These are phyloP conservation scores for Macroventuria anomochaeta DNA, from an alignment of 2,329 filamentous ascomycete genomes.

Conservation along the genomic window DNA sequence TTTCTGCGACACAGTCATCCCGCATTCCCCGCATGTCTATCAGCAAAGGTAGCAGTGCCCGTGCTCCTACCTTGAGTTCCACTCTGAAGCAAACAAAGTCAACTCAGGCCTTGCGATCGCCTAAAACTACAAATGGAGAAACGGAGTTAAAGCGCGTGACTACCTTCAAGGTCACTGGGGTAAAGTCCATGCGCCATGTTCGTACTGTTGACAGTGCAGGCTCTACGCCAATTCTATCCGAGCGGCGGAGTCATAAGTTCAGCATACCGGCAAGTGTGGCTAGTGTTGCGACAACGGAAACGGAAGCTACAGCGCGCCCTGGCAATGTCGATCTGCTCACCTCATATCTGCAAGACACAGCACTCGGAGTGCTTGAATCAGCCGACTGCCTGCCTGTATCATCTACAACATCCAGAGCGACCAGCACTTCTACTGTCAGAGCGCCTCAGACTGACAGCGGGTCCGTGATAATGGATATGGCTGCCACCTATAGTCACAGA, in stretches of 20 bases:
- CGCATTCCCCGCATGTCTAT: constrained; percentile 35
- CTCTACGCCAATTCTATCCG: constrained; percentile 24
- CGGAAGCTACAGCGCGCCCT: not conserved
- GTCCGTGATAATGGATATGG: constrained; percentile 17
- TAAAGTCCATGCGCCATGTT: constrained; percentile 22
- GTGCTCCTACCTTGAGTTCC: constrained; percentile 19
- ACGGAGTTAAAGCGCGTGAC: not conserved
- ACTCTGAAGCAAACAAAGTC: constrained; percentile 29
- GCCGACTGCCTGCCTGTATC: not conserved
- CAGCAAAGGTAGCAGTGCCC: constrained; percentile 5
- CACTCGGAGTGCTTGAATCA: not conserved
- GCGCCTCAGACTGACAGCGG: constrained; percentile 9
- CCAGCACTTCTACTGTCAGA: constrained; percentile 30
- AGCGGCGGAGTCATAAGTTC: not conserved
- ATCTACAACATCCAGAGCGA: constrained; percentile 5
- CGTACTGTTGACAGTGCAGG: constrained; percentile 32
- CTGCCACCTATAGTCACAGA: constrained; percentile 26
- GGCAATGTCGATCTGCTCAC: not conserved
- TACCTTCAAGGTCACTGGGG: not conserved
- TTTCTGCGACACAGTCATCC: constrained; percentile 24
- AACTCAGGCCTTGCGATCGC: constrained; percentile 4
- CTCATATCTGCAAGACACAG: not conserved
- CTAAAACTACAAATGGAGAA: not conserved
- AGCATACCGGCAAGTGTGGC: not conserved
- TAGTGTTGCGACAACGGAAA: not conserved